phyloP scores from a whole-genome alignment of 83 land plant genomes.

The Thuja plicata region DNA sequence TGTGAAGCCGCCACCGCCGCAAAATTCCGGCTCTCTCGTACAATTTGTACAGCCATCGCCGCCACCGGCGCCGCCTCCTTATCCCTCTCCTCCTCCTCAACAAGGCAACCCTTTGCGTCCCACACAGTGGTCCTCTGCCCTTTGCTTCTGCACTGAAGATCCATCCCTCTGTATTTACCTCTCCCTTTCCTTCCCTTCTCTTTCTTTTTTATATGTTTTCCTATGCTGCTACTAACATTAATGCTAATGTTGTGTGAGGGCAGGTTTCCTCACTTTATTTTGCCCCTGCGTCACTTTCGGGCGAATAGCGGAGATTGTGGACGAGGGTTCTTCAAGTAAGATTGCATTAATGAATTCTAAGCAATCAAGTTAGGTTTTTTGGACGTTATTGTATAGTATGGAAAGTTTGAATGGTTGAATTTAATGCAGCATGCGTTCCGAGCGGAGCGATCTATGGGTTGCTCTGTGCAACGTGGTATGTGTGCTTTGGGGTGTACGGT shows the following conservation, averaged over 20 bases:
- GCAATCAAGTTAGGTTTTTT: too few species aligned
- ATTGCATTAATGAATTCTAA: too few species aligned
- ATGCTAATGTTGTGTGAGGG: too few species aligned
- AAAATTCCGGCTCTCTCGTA: too few species aligned
- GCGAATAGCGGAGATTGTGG: slow-evolving; percentile 28
- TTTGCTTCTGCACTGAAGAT: background rate
- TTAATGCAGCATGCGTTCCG: slow-evolving; percentile 22
- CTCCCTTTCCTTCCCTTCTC: background rate
- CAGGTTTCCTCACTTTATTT: slow-evolving; percentile 27
- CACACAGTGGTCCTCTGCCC: background rate
- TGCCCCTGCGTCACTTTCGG: slow-evolving; percentile 40
- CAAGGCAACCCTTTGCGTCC: background rate
- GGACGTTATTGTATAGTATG: background rate
- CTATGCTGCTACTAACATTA: too few species aligned
- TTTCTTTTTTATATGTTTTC: too few species aligned
- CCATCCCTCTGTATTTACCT: background rate
- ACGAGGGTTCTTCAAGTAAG: slow-evolving; percentile 27
- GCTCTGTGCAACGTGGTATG: slow-evolving; percentile 10
- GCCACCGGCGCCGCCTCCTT: background rate
- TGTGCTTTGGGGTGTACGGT: background rate
- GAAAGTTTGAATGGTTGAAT: background rate
- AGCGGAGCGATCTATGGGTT: slow-evolving; percentile 26
- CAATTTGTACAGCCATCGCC: too few species aligned
- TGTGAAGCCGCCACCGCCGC: too few species aligned
- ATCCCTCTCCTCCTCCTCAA: background rate